Base-by-base conservation (phyloP, 257 asterid species). In the Primulina huaijiensis region DNA sequence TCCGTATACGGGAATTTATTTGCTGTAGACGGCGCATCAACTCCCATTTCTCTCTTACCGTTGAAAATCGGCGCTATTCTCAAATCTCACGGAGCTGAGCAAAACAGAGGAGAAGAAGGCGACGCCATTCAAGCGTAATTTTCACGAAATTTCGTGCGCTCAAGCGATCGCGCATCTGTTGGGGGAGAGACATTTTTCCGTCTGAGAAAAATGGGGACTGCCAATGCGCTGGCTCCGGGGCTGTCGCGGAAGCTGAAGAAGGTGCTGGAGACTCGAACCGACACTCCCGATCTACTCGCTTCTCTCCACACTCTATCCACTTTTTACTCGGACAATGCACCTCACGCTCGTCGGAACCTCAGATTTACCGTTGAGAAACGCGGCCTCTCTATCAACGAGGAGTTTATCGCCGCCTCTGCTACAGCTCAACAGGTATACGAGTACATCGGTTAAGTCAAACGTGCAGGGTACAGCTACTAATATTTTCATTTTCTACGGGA, bases 171-270 rank as follows among this genome's bases (percentile, higher is more conserved):
- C 4, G 75, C 65, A 72, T 72, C 60, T 61, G 31, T 78, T 65
- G 64, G 64, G 75, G 33, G 67, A 80, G 76, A 77, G 77, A 62
- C 8, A 68, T 35, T 60, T 71, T 30, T 40, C 50, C 67, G 31
- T 34, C 74, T 58, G 57, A 50, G 71, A 66, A 25, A 14, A 64
- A 89, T 89, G 98, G 95, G 92, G 82, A 86, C 92, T 64, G 84
- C 88, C 77, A 82, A 95, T 82, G 96, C 96, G 74, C 81, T 93
- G 87, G 99, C 99, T 77, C 99, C 99, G 82, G 99, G 99, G 66
- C 89, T 93, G 65, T 87, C 99, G 7, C 86, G 99, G 88, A 93
- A 93, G 92, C 96, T 93, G 85, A 93, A 93, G 90, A 93, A 93
- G 83, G 99, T 93, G 27, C 67, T 90, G 80, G 97, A 93, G 70